phyloP scores from a whole-genome alignment of 495 filamentous ascomycete genomes.

The Friedmanniomyces endolithicus region DNA sequence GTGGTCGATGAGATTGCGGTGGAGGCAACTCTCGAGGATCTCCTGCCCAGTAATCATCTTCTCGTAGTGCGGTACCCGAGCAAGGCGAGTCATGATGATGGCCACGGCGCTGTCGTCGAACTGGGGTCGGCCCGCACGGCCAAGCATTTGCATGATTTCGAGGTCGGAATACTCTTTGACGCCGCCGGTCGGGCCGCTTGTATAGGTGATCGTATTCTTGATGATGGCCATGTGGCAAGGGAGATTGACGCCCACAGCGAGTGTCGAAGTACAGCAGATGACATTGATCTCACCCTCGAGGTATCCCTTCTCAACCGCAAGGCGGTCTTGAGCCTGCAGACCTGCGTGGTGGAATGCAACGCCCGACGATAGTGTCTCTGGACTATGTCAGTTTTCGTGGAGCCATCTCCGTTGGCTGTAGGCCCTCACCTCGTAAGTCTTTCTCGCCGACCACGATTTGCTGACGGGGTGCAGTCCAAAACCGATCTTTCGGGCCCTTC shows the following conservation, averaged over 20 bases:
- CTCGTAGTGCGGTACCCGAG: conserved; percentile 62
- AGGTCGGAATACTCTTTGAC: conserved; percentile 75
- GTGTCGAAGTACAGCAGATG: conserved; percentile 90
- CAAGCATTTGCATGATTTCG: conserved; percentile 97
- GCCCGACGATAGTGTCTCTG: conserved; percentile 48
- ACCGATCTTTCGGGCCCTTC: conserved; percentile 42
- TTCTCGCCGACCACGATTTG: conserved; percentile 45
- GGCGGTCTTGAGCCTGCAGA: conserved; percentile 57
- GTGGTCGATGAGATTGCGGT: conserved; percentile 81
- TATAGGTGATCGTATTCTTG: conserved; percentile 73
- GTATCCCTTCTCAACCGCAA: conserved; percentile 58
- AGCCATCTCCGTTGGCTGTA: no score
- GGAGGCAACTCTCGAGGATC: conserved; percentile 74
- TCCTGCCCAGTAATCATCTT: conserved; percentile 73
- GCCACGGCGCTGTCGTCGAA: conserved; percentile 78
- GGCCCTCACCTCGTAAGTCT: conserved; percentile 47
- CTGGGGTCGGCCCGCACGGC: conserved; percentile 83
- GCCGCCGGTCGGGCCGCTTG: conserved; percentile 35
- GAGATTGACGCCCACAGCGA: conserved; percentile 87
- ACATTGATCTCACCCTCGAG: conserved; percentile 66
- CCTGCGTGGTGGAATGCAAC: conserved; percentile 95
- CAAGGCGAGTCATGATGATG: conserved; percentile 68
- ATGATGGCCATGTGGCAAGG: conserved; percentile 88
- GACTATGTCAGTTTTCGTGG: conserved; percentile 21
- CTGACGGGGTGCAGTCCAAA: conserved; percentile 55